Conservation (phyloP, 495 filamentous ascomycete genomes). For the Aspergillus panamensis region DNA sequence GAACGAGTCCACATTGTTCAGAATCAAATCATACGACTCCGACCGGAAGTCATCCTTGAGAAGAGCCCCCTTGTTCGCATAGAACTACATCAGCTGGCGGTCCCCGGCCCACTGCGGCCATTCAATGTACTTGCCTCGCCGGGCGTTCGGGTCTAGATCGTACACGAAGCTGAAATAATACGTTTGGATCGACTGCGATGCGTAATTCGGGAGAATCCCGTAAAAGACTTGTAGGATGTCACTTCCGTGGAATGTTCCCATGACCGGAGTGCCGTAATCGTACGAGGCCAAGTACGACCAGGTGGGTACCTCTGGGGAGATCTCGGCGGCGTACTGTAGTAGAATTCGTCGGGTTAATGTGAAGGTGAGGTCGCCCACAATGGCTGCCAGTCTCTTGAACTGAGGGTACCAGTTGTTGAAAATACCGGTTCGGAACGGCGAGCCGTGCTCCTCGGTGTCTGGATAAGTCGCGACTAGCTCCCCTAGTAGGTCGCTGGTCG, state of each 20-base stretch:
- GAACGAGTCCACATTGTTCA: conserved; percentile 41
- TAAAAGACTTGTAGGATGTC: conserved; percentile 67
- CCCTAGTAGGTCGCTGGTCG: conserved; percentile 40
- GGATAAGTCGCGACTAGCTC: conserved; percentile 56
- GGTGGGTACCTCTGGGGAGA: conserved; percentile 51
- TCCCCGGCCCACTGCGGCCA: conserved; percentile 62
- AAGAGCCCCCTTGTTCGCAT: conserved; percentile 38
- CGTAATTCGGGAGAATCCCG: conserved; percentile 58
- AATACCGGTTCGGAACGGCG: conserved; percentile 61
- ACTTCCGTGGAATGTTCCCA: conserved; percentile 70
- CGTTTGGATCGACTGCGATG: conserved; percentile 52
- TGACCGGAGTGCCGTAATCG: conserved; percentile 61
- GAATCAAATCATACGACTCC: conserved; percentile 46
- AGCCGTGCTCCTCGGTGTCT: conserved; percentile 48
- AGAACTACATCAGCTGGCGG: conserved; percentile 56
- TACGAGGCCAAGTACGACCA: conserved; percentile 74
- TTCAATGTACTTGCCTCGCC: conserved; percentile 32
- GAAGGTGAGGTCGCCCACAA: conserved; percentile 67
- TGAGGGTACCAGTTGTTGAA: conserved; percentile 66
- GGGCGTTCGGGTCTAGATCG: conserved; percentile 59
- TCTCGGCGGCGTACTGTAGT: conserved; percentile 39
- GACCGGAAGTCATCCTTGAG: conserved; percentile 59
- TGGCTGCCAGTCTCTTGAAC: conserved; percentile 73
- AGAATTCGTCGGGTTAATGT: conserved; percentile 60
- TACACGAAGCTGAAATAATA: conserved; percentile 67